Evolutionary conservation across 140 eudicot genomes (phyloP), one percentile per base, ranked within the genome.

Genomic region (Oenanthe javanica): DNA sequence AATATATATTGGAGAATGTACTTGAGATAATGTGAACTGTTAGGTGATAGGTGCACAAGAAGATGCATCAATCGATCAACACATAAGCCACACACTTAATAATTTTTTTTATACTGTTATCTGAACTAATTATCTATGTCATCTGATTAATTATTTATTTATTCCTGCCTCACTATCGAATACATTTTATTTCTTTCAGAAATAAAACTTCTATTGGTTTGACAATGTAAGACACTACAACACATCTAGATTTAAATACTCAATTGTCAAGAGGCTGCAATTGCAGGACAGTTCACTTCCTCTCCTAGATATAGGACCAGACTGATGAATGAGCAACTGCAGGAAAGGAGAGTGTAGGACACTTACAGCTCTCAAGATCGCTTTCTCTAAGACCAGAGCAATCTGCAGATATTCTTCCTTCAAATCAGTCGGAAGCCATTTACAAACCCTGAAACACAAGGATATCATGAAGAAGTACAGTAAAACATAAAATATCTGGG

Each of bases 351-450:
- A 83, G 31, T 69, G 70, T 42, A 16, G 73, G 72, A 52, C 18
- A 70, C 40, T 79, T 82, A 92, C 96, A 83, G 96, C 89, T 92
- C 87, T 86, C 80, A 92, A 57, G 3, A 92, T 85, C 54, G 97
- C 93, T 64, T 86, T 86, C 84, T 92, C 96, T 38, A 90, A 78
- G 64, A 83, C 80, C 57, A 83, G 80, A 66, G 92, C 93, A 82
- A 55, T 84, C 85, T 86, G 90, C 84, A 87, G 71, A 81, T 88
- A 90, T 74, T 83, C 93, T 82, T 86, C 90, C 89, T 86, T 89
- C 88, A 92, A 83, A 77, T 84, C 91, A 80, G 70, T 87, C 1
- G 96, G 84, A 82, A 92, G 88, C 97, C 97, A 92, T 83, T 88
- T 89, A 81, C 96, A 92, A 74, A 76, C 84, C 77, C 97, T 92